Base-by-base conservation (phyloP, 495 filamentous ascomycete genomes). In the Penicillium paradoxum region DNA sequence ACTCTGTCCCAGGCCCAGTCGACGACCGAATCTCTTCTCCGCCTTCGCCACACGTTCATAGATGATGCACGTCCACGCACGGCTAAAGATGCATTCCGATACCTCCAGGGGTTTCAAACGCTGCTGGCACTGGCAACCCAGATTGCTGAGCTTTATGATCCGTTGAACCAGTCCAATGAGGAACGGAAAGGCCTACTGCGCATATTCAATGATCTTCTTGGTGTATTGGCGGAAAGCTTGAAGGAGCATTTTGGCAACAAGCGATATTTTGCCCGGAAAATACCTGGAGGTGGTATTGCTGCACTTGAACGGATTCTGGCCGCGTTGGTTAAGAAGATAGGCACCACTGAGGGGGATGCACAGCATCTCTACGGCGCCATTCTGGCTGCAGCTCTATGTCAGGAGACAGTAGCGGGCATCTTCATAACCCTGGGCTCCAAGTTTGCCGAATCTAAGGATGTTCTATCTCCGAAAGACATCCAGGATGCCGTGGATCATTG, bases 361-460 rank as follows among this genome's bases (percentile, higher is more conserved):
- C 83, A 88, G 43, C 86, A 90, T 64, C 72, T 95, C 2, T 95
- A 95, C 71, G 90, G 90, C 14, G 82, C 83, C 56, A 79, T 97
- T n/a, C 74, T 97, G 45, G 83, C 88, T 6, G 91, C 92, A 62
- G 84, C 86, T 7, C 69, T 96, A 34, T 88, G 89, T 47, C 88
- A 96, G 63, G 83, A 87, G 63, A 76, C 80, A 6, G 69, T 87
- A 33, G 75, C 82, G 30, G 68, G 74, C 46, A 58, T 74, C 24
- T 75, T 75, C 49, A 59, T 64, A 54, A 57, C 64, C 29, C 51
- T 73, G 44, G 48, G 47, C 36, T 53, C 67, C 15, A 72, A 71
- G 34, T 59, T 70, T 37, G 47, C 49, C 22, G 48, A 53, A 15
- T 42, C 42, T 38, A 33, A 51, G 13, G 50, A 43, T 7, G 39